Evolutionary conservation across 2,329 filamentous ascomycete species (phyloP).

Genomic region (Fusarium euwallaceae): DNA sequence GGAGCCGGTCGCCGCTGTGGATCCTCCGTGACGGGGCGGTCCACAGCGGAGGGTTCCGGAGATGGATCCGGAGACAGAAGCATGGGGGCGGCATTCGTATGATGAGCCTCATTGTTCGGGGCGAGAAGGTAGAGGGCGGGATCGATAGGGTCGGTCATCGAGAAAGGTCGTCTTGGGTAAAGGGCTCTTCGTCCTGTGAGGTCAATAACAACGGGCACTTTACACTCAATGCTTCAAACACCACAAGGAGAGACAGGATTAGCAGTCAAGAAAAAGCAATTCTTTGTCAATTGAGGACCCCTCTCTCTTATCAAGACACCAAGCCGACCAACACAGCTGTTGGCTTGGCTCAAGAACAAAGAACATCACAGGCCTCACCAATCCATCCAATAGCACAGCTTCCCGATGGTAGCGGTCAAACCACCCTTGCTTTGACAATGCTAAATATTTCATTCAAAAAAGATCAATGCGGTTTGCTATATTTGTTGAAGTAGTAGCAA

Average conservation of each 20-base stretch:
- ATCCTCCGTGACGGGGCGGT: constrained; percentile 20
- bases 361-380: constrained; percentile 24
- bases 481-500: constrained; percentile 26
- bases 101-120: not conserved
- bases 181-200: not conserved
- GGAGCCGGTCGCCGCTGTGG: constrained; percentile 23
- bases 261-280: not conserved
- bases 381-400: not conserved
- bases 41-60: constrained; percentile 23
- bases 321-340: not conserved
- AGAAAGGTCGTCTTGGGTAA: not conserved
- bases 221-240: not conserved
- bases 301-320: not conserved
- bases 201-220: not conserved
- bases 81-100: not conserved
- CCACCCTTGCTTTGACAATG: constrained; percentile 25
- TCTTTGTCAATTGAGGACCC: not conserved
- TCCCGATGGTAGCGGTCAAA: constrained; percentile 17
- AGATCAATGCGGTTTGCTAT: constrained; percentile 24
- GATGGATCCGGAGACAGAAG: constrained; percentile 30
- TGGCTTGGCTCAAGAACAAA: constrained; percentile 28
- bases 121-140: not conserved
- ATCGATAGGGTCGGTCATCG: not conserved
- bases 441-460: not conserved
- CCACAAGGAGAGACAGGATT: not conserved